Evolutionary conservation across 345 rosid species (phyloP), one percentile per base, ranked within the genome.

Genomic region (Raphanus raphanistrum): DNA sequence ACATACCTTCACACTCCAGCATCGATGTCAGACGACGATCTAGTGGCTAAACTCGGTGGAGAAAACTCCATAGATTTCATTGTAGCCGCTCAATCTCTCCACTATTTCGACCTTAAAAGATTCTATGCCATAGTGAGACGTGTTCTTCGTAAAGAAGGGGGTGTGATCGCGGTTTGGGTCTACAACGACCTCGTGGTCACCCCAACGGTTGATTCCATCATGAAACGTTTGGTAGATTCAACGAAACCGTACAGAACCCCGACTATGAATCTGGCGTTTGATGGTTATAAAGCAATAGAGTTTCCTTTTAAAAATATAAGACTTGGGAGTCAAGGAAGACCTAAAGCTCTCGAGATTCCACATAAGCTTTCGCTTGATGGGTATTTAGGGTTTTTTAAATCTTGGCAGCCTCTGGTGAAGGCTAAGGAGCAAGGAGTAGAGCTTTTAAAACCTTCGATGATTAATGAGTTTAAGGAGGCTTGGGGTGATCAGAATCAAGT

Each of bases 31-130:
- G 82, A 79, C 5, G 60, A 79, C 21, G 82, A 73, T 0, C 43
- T 79, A 45, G 78, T 79, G 45, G 4, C 64, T 48, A 26, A 35
- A 45, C 73, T 79, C 8, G 78, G 82, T n/a, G 78, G 75, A 62
- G 78, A 79, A 73, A 79, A 79, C 71, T 79, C 82, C 4, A 38
- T 73, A 48, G 78, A 79, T 68, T 54, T 90, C 25, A 81, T 91
- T 8, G 82, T 86, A 0, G 85, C 82, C 7, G 89, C 89, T 17
- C 82, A 80, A 72, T 87, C 88, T 5, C 78, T 86, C 13, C 90
- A 87, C 78, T 85, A 89, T 84, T 85, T 89, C 28, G 89, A 90
- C 63, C 84, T 86, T 2, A 81, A 73, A 8, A 87, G 75, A 57
- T 87, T 92, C 67, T 90, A 92, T 41, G 4, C 87, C 25, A 35